Evolutionary conservation across 495 filamentous ascomycete genomes (phyloP), one percentile per base, ranked within the genome.

Genomic region (Annulohypoxylon maeteangense): DNA sequence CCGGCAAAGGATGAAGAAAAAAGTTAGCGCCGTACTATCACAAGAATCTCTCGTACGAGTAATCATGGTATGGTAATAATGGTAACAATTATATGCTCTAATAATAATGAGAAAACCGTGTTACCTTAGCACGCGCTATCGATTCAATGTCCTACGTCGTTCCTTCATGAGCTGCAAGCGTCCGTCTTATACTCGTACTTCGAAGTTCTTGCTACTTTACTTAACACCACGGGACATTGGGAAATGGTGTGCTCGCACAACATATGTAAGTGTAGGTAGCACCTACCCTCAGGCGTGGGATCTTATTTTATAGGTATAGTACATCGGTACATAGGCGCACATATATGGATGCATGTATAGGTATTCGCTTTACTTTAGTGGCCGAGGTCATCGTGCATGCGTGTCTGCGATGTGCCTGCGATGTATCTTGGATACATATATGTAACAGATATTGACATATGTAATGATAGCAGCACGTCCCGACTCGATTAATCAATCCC

Each of bases 171-270:
- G n/a, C 50, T 34, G 50, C 29, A 54, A 34, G 16, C 34, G 10
- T 20, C 25, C 50, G 32, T 57, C 51, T 57, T 22, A 36, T 36
- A 45, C n/a, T 12, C 32, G 62, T 47, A 11, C 18, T 59, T 22
- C n/a, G 14, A 54, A 20, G 45, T 23, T 22, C 58, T 48, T 18
- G 25, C 58, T 34, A 11, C 23, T 53, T 31, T 27, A 53, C 55
- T 54, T 45, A 47, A 55, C 36, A n/a, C 36, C 36, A 40, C 36
- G 36, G 36, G 36, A 40, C 42, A 32, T 29, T 20, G 31, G 44
- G 58, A 36, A 61, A 72, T 68, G 64, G 55, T 72, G 70, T 68
- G 70, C 70, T 68, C 60, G 64, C 70, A 68, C 70, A 64, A 36
- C 61, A 61, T 65, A 63, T 65, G 55, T 55, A 61, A 58, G 51